phyloP scores from a whole-genome alignment of 331 rosid species.

The Telfairia occidentalis region DNA sequence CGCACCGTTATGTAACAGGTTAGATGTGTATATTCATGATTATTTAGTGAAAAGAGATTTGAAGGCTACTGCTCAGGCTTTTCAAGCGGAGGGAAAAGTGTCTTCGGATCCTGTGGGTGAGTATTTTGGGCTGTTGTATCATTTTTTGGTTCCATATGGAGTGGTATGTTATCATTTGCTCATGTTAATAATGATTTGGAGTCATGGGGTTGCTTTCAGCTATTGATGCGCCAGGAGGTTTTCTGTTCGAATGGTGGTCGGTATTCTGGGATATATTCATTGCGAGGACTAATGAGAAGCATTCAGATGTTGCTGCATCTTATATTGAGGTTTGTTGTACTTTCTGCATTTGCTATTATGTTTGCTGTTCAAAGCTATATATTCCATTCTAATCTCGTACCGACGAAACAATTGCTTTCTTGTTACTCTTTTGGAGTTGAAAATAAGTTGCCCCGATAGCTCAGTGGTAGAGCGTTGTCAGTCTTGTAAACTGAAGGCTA shows the following conservation, averaged over 20 bases:
- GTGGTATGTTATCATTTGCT: constrained; percentile 12
- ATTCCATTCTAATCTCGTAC: neutral
- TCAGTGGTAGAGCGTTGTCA: no score
- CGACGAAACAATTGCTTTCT: neutral
- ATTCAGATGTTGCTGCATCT: constrained; percentile 96
- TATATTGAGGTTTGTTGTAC: constrained; percentile 74
- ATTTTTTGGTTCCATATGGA: neutral
- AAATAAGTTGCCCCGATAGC: no score
- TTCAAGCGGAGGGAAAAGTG: constrained; percentile 96
- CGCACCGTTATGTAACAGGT: constrained; percentile 40
- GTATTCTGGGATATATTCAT: constrained; percentile 99
- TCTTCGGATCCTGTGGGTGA: constrained; percentile 99
- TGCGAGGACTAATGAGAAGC: constrained; percentile 98
- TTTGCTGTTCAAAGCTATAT: neutral
- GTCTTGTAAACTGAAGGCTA: no score
- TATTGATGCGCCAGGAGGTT: constrained; percentile 98
- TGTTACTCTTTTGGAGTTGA: neutral
- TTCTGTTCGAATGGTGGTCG: constrained; percentile 99
- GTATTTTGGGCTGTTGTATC: constrained; percentile 21
- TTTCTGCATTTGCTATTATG: neutral
- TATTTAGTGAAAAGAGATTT: constrained; percentile 90
- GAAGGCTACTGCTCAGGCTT: constrained; percentile 96
- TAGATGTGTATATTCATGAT: constrained; percentile 97
- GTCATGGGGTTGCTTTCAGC: constrained; percentile 52
- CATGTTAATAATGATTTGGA: constrained; percentile 2